Conservation (phyloP, 768 basidiomycete genomes). For the Crepidotus variabilis region DNA sequence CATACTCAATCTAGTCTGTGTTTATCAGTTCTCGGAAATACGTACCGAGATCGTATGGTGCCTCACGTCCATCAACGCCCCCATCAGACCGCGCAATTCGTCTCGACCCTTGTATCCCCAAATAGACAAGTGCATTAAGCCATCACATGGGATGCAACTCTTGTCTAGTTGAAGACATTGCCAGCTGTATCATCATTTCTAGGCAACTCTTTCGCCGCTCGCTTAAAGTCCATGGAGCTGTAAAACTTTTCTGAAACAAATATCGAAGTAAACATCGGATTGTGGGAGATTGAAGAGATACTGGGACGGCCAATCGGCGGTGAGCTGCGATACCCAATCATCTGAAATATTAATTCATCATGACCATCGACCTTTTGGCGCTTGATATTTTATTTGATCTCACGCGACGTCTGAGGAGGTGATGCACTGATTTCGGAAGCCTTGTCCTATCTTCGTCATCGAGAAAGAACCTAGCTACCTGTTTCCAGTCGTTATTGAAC, state of each 20-base stretch:
- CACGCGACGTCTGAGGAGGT: neutral
- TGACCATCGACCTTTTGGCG: neutral
- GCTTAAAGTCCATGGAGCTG: neutral
- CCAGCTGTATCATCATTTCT: too few relatives aligned
- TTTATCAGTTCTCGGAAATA: too few relatives aligned
- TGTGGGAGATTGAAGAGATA: neutral
- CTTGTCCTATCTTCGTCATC: neutral
- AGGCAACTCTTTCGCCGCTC: neutral
- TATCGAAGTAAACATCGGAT: neutral
- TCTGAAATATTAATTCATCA: neutral
- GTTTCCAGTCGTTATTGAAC: too few relatives aligned
- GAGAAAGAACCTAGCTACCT: neutral
- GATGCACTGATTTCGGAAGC: neutral
- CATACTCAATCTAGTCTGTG: too few relatives aligned
- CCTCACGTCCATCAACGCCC: too few relatives aligned
- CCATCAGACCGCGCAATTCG: too few relatives aligned
- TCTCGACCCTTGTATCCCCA: too few relatives aligned
- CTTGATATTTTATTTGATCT: neutral
- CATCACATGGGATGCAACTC: too few relatives aligned
- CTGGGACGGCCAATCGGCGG: too few relatives aligned
- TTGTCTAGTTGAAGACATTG: too few relatives aligned
- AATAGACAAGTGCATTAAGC: too few relatives aligned
- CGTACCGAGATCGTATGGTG: too few relatives aligned
- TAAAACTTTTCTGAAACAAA: neutral
- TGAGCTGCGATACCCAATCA: neutral